Base-by-base conservation (phyloP, 2,329 filamentous ascomycete genomes). In the Cadophora sp. region DNA sequence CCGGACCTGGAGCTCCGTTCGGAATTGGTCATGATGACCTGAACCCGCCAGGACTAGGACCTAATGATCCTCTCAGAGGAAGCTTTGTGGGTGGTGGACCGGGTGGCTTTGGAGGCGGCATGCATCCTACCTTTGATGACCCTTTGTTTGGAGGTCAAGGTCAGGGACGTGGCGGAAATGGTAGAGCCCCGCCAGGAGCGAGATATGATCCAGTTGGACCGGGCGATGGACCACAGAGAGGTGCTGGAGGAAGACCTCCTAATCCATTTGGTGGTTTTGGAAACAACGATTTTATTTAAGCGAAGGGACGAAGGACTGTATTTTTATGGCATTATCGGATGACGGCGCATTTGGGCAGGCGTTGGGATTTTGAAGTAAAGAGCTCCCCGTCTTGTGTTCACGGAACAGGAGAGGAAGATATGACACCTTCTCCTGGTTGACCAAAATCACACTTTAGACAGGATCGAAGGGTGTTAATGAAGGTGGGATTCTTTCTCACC, bases 91-190 rank as follows among this genome's bases (percentile, higher is more conserved):
- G 85, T 27, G 84, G 87, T 59, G 81, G 87, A n/a, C 62, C 60
- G n/a, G 83, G 84, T 0, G 87, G 88, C 16, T 86, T 89, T 24
- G 86, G 86, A 12, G 89, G 91, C 14, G 96, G 96, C 0, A 99
- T 99, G 96, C 92, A 97, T 79, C 96, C 96, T 0, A 97, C 94
- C 0, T 96, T 97, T 78, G 93, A 97, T 74, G 94, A 98, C 77
- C 93, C 93, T 7, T 80, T 97, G 59, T 97, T 97, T 77, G 86
- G 85, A 6, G 91, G 90, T 0, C 80, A 79, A 11, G 82, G 82
- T 7, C 84, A 83, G 1, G 80, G 83, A 2, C 79, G 80, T 43
- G 83, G 78, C 19, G 83, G 82, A 0, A 91, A 94, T 76, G 89
- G 91, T 1, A 91, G 90, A 77, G 90, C 88, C 31, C 96, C 96